Conservation (phyloP, 2,329 filamentous ascomycete species). For the Trichoderma sp. region DNA sequence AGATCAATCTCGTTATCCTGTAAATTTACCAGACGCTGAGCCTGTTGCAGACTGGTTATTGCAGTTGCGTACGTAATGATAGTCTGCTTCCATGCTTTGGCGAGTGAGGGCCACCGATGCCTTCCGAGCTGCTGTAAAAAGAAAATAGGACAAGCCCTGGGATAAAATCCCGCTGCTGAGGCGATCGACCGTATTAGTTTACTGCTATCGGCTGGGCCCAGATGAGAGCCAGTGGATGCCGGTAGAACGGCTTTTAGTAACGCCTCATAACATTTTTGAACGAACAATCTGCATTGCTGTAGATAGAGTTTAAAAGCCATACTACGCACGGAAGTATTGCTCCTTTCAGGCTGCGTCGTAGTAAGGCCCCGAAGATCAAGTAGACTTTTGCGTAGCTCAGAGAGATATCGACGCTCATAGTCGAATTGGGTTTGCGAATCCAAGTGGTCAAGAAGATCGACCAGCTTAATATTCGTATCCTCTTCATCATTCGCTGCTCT, state of each 20-base stretch:
- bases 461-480: not conserved
- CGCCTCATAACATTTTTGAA: not conserved
- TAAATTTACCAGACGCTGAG: slow-evolving; percentile 6
- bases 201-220: not conserved
- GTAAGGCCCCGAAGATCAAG: not conserved
- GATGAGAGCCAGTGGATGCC: not conserved
- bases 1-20: not conserved
- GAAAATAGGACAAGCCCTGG: not conserved
- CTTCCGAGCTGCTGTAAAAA: slow-evolving; percentile 2
- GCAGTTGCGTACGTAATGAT: slow-evolving; percentile 3
- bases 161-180: not conserved
- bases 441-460: not conserved
- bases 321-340: not conserved
- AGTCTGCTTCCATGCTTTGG: not conserved
- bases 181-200: not conserved
- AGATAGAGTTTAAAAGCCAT: not conserved
- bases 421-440: not conserved
- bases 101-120: not conserved
- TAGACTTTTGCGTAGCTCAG: not conserved
- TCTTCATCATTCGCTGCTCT: not conserved
- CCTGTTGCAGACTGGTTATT: slow-evolving; percentile 5
- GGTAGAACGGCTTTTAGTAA: not conserved
- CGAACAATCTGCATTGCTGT: not conserved
- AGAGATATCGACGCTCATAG: not conserved
- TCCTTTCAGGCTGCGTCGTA: not conserved